phyloP scores from a whole-genome alignment of 2,329 filamentous ascomycete genomes.

The Penicillium capsulatum region DNA sequence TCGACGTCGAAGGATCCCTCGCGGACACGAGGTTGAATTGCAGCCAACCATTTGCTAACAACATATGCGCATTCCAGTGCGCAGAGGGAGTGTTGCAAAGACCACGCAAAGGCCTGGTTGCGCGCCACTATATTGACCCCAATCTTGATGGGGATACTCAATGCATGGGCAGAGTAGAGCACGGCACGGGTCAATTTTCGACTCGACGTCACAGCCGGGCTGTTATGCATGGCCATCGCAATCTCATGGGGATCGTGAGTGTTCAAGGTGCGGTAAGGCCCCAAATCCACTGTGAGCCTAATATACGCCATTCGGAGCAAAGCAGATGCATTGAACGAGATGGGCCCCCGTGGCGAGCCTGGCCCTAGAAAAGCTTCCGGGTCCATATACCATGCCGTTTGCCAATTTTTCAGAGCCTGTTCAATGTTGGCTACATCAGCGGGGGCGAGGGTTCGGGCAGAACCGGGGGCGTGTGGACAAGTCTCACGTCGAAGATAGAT shows the following conservation, averaged over 20 bases:
- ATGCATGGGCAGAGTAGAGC: slow-evolving; percentile 22
- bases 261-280: slow-evolving; percentile 9
- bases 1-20: too few relatives aligned
- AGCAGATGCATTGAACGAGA: slow-evolving; percentile 21
- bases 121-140: slow-evolving; percentile 16
- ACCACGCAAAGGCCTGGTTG: slow-evolving; percentile 19
- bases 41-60: slow-evolving; percentile 39
- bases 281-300: slow-evolving; percentile 14
- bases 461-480: not conserved
- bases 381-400: slow-evolving; percentile 19
- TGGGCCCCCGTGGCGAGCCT: slow-evolving; percentile 17
- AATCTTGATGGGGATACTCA: slow-evolving; percentile 20
- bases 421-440: not conserved
- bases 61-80: slow-evolving; percentile 28
- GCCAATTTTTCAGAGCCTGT: slow-evolving; percentile 16
- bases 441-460: not conserved
- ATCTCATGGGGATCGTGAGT: slow-evolving; percentile 9
- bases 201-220: slow-evolving; percentile 1
- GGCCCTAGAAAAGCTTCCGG: slow-evolving; percentile 20
- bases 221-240: not conserved
- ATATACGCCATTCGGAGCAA: slow-evolving; percentile 23
- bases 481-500: slow-evolving; percentile 61
- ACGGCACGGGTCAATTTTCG: slow-evolving; percentile 15
- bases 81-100: slow-evolving; percentile 18
- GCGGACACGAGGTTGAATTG: too few relatives aligned